phyloP scores from a whole-genome alignment of 106 monocot genomes.

The Dioscorea dumetorum region DNA sequence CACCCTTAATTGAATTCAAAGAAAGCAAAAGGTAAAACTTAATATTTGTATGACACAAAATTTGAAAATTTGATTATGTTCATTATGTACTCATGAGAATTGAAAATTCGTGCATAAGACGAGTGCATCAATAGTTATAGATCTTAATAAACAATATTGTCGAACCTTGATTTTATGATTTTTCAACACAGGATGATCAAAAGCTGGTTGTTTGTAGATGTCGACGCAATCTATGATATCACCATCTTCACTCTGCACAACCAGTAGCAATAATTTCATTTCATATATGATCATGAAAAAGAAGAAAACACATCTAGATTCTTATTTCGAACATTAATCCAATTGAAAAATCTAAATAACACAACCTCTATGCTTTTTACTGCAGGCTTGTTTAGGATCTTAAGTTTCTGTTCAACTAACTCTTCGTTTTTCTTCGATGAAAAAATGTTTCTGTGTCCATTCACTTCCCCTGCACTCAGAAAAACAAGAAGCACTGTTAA shows the following conservation, averaged over 20 bases:
- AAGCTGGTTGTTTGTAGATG: constrained; percentile 1
- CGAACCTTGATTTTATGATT: background rate
- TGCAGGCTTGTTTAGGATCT: constrained; percentile 14
- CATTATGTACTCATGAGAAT: too few species aligned
- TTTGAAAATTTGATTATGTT: too few species aligned
- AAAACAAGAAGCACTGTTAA: background rate
- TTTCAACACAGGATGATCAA: constrained; percentile 1
- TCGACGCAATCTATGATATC: constrained; percentile 6
- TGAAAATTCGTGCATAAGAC: too few species aligned
- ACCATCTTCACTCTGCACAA: background rate
- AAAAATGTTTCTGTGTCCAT: background rate
- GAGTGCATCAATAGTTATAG: background rate
- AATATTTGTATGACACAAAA: too few species aligned
- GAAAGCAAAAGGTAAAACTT: too few species aligned
- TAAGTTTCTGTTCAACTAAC: constrained; percentile 2
- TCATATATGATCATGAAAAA: too few species aligned
- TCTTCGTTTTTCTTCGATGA: background rate
- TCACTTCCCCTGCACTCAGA: background rate
- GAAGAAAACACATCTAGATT: too few species aligned
- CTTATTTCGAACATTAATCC: too few species aligned
- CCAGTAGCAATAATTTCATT: background rate
- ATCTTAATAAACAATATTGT: background rate
- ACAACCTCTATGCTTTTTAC: constrained; percentile 16
- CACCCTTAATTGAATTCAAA: too few species aligned
- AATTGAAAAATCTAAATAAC: background rate